Evolutionary conservation across 2,329 filamentous ascomycete species (phyloP).

Genomic region (Gyromitra esculenta): DNA sequence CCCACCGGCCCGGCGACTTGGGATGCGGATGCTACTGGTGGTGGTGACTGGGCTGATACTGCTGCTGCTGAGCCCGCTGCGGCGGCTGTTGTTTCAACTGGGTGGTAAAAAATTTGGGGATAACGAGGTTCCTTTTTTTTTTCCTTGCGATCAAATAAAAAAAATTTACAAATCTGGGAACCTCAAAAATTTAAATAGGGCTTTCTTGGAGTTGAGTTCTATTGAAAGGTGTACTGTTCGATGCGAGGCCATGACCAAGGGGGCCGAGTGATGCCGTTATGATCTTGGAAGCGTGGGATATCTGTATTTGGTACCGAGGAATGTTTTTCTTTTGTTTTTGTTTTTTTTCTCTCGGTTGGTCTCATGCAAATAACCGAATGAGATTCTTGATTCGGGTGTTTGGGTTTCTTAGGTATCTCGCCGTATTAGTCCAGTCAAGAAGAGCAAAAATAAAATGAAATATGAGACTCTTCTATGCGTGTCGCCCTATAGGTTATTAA

Average conservation of each 20-base stretch:
- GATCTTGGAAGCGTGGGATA: constrained; percentile 36
- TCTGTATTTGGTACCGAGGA: constrained; percentile 49
- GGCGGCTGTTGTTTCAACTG: constrained; percentile 27
- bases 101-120: constrained; percentile 45
- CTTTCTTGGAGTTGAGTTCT: constrained; percentile 48
- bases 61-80: constrained; percentile 20
- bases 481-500: constrained; percentile 10
- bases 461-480: constrained; percentile 25
- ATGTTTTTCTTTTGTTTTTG: constrained; percentile 39
- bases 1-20: constrained; percentile 69
- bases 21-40: constrained; percentile 69
- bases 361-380: constrained; percentile 30
- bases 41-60: constrained; percentile 65
- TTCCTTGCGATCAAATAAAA: constrained; percentile 51
- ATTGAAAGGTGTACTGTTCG: constrained; percentile 40
- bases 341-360: constrained; percentile 23
- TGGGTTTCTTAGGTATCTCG: constrained; percentile 19
- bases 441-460: constrained; percentile 27
- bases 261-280: constrained; percentile 29
- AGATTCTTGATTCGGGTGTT: constrained; percentile 39
- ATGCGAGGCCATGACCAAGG: constrained; percentile 29
- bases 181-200: constrained; percentile 46
- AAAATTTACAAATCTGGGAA: constrained; percentile 50
- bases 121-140: constrained; percentile 47
- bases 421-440: constrained; percentile 28